phyloP scores from a whole-genome alignment of 176 grass and related monocot species.

The Oryza australiensis region DNA sequence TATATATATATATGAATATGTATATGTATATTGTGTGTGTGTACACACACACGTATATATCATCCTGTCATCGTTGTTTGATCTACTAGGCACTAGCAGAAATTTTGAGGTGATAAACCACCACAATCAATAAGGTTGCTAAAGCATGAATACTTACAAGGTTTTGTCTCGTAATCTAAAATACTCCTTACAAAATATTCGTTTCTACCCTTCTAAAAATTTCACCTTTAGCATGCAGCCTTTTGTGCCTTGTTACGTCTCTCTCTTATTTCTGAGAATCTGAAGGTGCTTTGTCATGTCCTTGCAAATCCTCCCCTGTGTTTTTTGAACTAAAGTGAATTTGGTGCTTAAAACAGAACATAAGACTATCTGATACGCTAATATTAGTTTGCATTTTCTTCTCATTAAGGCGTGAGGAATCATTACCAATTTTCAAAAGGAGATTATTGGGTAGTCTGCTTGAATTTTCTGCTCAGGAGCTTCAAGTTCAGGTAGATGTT shows the following conservation, averaged over 20 bases:
- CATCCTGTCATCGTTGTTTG: not conserved
- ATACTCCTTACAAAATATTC: conserved; percentile 8
- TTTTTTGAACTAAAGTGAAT: not conserved
- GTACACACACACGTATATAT: too few relatives aligned
- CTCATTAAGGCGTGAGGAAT: conserved; percentile 73
- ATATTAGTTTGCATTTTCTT: conserved; percentile 29
- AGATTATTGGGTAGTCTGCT: conserved; percentile 64
- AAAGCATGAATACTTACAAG: not conserved
- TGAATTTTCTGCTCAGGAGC: conserved; percentile 83
- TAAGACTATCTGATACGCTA: conserved; percentile 22
- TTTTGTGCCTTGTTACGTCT: not conserved
- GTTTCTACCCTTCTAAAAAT: not conserved
- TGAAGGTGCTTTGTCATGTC: not conserved
- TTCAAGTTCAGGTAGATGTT: conserved; percentile 63
- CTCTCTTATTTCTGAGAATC: not conserved
- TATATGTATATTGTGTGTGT: too few relatives aligned
- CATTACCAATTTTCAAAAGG: conserved; percentile 76
- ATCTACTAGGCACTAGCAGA: conserved; percentile 29
- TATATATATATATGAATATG: too few relatives aligned
- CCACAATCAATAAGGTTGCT: not conserved
- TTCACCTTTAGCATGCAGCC: not conserved
- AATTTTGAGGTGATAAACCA: conserved; percentile 7
- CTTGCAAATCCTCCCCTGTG: not conserved
- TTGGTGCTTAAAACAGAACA: conserved; percentile 20
- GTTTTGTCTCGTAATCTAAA: not conserved